phyloP scores from a whole-genome alignment of 495 filamentous ascomycete species.

The Clavariopsis aquatica region DNA sequence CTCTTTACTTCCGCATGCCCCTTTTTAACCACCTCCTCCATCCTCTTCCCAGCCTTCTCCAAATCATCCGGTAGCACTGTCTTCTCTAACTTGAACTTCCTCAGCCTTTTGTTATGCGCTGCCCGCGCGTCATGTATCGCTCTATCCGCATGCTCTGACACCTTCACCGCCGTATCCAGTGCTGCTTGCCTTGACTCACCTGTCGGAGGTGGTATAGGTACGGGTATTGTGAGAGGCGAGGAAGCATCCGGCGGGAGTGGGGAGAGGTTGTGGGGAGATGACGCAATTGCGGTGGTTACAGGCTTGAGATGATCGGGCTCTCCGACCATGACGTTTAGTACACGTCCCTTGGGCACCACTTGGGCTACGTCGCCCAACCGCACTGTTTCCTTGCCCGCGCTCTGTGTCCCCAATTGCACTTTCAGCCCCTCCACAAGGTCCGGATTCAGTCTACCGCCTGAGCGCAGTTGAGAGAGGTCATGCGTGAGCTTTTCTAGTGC shows the following conservation, averaged over 20 bases:
- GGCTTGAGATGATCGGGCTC: slow-evolving; percentile 71
- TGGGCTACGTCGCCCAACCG: slow-evolving; percentile 72
- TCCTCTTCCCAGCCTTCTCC: slow-evolving; percentile 57
- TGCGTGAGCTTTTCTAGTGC: slow-evolving; percentile 59
- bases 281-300: slow-evolving; percentile 68
- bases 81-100: slow-evolving; percentile 60
- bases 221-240: slow-evolving; percentile 68
- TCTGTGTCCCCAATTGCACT: slow-evolving; percentile 52
- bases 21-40: slow-evolving; percentile 76
- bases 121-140: slow-evolving; percentile 58
- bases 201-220: slow-evolving; percentile 69
- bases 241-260: slow-evolving; percentile 65
- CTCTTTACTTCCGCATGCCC: slow-evolving; percentile 66
- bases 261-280: slow-evolving; percentile 67
- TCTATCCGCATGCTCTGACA: slow-evolving; percentile 59
- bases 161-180: slow-evolving; percentile 58
- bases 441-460: slow-evolving; percentile 69
- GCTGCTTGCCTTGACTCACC: slow-evolving; percentile 60
- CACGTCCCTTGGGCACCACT: slow-evolving; percentile 70
- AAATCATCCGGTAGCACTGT: slow-evolving; percentile 65
- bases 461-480: slow-evolving; percentile 65
- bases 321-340: slow-evolving; percentile 63
- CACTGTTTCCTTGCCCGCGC: slow-evolving; percentile 49
- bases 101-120: slow-evolving; percentile 64
- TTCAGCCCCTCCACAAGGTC: slow-evolving; percentile 65